phyloP scores from a whole-genome alignment of 352 stramenopile species.

The Pythium inflatum region DNA sequence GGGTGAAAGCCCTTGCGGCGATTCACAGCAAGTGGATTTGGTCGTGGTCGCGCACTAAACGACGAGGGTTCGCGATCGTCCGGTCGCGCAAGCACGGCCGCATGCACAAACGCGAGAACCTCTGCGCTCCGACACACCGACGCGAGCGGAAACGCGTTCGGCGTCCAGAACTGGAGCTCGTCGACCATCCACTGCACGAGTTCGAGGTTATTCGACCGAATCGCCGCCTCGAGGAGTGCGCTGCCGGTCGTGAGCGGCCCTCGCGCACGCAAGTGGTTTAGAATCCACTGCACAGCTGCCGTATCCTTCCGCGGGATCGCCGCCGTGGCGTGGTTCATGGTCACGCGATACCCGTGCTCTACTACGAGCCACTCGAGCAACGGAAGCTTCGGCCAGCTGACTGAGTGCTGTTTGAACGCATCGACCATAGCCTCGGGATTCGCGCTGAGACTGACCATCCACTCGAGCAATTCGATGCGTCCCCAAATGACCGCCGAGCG shows the following conservation, averaged over 20 bases:
- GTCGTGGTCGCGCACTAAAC: too few relatives aligned
- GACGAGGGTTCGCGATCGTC: too few relatives aligned
- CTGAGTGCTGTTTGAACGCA: too few relatives aligned
- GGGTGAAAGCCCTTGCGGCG: too few relatives aligned
- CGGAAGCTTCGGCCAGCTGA: too few relatives aligned
- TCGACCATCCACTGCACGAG: slow-evolving; percentile 5
- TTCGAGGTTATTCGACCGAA: background rate
- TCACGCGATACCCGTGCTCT: background rate
- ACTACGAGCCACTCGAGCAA: background rate
- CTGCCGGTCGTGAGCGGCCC: background rate
- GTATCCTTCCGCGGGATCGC: background rate
- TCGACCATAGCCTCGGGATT: too few relatives aligned
- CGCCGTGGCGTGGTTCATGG: background rate
- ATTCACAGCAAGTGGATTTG: background rate
- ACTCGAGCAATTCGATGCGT: background rate
- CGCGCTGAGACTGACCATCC: background rate
- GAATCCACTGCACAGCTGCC: background rate
- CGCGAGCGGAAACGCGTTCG: background rate
- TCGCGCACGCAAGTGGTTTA: background rate
- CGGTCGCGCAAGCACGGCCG: too few relatives aligned
- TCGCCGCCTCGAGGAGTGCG: background rate
- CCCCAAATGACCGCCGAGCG: background rate
- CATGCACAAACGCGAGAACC: background rate
- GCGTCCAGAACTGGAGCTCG: background rate
- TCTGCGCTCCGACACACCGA: background rate